Percentiles rank a stretch among this genome's conserved stretches.
Conservation (phyloP, 371 early-diverging fungal genomes). For the Mortierella polycephala region DNA sequence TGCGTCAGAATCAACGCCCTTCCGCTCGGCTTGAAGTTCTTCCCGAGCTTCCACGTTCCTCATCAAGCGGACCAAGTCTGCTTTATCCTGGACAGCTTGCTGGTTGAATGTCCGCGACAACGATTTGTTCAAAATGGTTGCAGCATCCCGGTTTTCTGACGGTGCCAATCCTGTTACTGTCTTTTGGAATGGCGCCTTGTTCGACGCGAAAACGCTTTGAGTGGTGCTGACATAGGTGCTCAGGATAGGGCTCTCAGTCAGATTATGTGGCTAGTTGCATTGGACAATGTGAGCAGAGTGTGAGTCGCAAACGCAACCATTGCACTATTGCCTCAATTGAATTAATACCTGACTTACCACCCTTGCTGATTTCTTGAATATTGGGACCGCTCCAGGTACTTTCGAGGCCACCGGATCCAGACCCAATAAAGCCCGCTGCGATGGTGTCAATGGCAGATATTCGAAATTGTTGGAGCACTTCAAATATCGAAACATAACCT, state of each 20-base stretch:
- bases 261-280: slow-evolving; percentile 16
- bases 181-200: slow-evolving; percentile 31
- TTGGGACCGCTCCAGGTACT: slow-evolving; percentile 40
- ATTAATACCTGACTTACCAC: slow-evolving; percentile 11
- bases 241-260: slow-evolving; percentile 33
- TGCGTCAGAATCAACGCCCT: slow-evolving; percentile 27
- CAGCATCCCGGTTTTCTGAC: slow-evolving; percentile 31
- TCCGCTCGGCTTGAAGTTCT: slow-evolving; percentile 46
- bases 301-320: background rate
- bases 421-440: slow-evolving; percentile 41
- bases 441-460: slow-evolving; percentile 43
- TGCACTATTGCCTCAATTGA: background rate
- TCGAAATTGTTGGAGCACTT: slow-evolving; percentile 44
- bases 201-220: slow-evolving; percentile 12
- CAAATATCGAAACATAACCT: slow-evolving; percentile 36
- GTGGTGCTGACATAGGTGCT: slow-evolving; percentile 46
- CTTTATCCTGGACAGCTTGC: slow-evolving; percentile 31
- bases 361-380: slow-evolving; percentile 32
- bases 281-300: background rate
- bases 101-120: slow-evolving; percentile 48
- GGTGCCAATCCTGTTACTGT: slow-evolving; percentile 6
- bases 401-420: slow-evolving; percentile 37
- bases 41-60: slow-evolving; percentile 47
- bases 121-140: slow-evolving; percentile 46
- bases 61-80: slow-evolving; percentile 39